Percentiles rank a stretch among this genome's conserved stretches.
These are phyloP conservation scores for Fraxinus latifolia DNA, from an alignment of 305 asterid species.

Conservation along the genomic window DNA sequence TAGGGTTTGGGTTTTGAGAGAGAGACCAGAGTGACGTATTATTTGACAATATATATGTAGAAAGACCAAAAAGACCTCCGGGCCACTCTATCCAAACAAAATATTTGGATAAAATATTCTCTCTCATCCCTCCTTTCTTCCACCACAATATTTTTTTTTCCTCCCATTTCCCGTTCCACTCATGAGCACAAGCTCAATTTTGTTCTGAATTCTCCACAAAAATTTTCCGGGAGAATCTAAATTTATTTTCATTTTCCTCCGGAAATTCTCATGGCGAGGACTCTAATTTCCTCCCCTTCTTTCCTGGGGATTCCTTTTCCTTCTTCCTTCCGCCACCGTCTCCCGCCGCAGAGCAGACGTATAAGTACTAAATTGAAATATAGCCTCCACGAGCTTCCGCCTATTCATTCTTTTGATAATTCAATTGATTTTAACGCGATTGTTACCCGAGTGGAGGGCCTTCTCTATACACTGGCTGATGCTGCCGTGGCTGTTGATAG, in stretches of 20 bases:
- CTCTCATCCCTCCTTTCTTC: background rate
- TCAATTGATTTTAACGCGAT: constrained; percentile 52
- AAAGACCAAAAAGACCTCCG: background rate
- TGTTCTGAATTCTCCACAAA: background rate
- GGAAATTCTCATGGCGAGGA: background rate
- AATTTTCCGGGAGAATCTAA: background rate
- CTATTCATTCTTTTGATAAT: constrained; percentile 33
- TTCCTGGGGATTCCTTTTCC: constrained; percentile 65
- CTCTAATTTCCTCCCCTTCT: constrained; percentile 23
- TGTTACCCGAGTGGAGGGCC: constrained; percentile 64
- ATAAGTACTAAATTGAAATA: constrained; percentile 53
- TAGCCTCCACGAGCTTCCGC: constrained; percentile 70
- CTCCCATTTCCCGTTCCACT: background rate
- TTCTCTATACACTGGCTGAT: constrained; percentile 88
- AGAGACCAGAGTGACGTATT: background rate
- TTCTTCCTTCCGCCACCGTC: constrained; percentile 47
- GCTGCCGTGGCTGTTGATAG: constrained; percentile 69
- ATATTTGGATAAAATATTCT: constrained; percentile 26
- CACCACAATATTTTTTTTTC: constrained; percentile 19
- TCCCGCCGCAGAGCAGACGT: constrained; percentile 38
- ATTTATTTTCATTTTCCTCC: background rate
- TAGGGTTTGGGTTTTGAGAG: background rate
- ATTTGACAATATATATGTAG: background rate
- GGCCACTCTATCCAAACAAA: background rate
- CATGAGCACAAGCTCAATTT: constrained; percentile 5